These are phyloP conservation scores for Notholithocarpus densiflorus DNA, from an alignment of 306 rosid species.

Conservation along the genomic window DNA sequence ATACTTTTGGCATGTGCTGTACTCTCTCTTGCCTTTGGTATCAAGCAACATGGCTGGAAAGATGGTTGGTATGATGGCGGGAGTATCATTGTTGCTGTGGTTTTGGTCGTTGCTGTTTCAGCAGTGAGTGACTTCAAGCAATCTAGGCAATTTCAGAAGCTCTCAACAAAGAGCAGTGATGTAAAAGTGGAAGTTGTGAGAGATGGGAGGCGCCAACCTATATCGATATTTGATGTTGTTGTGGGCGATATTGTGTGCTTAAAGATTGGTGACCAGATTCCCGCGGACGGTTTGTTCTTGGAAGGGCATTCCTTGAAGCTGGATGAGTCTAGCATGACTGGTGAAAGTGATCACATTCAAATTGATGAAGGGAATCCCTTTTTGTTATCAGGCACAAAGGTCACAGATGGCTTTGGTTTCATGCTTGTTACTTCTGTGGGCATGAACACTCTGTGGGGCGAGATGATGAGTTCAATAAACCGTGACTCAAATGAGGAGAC, in stretches of 20 bases:
- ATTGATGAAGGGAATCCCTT: constrained; percentile 13
- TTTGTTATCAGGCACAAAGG: constrained; percentile 26
- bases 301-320: constrained; percentile 19
- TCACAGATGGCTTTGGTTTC: constrained; percentile 22
- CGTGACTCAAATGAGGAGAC: constrained; percentile 7
- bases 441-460: constrained; percentile 20
- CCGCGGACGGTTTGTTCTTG: constrained; percentile 22
- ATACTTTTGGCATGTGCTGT: constrained; percentile 17
- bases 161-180: constrained; percentile 15
- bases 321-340: constrained; percentile 29
- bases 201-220: constrained; percentile 2
- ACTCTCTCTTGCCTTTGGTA: constrained; percentile 19
- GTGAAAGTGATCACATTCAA: constrained; percentile 20
- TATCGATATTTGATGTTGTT: constrained; percentile 16
- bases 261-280: constrained; percentile 28
- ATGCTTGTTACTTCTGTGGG: constrained; percentile 30
- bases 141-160: constrained; percentile 24
- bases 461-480: constrained; percentile 26
- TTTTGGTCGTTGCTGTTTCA: constrained; percentile 14
- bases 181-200: constrained; percentile 21
- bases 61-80: constrained; percentile 35
- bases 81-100: constrained; percentile 11
- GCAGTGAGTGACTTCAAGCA: constrained; percentile 22
- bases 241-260: constrained; percentile 21
- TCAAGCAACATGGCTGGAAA: constrained; percentile 23